Base-by-base conservation (phyloP, 208 protist genomes). In the Leishmania arabica region DNA sequence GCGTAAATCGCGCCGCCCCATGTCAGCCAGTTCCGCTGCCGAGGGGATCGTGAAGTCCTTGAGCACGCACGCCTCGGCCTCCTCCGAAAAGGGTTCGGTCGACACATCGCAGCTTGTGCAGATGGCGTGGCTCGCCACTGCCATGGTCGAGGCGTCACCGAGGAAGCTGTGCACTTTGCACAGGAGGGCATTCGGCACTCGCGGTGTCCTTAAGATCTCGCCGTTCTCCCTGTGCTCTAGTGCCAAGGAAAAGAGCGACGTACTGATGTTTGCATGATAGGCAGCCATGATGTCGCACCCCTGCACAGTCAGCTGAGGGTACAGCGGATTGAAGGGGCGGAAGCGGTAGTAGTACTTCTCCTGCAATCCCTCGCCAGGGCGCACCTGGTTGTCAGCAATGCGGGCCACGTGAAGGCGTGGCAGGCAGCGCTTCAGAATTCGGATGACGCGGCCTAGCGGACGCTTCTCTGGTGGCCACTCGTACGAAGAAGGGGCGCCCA, bases 1-100 rank as follows among this genome's bases (percentile, higher is more conserved):
- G 13, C 94, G 88, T 70, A 97, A 74, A 80, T 97, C 94, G 70
- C 89, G 88, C 42, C 94, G 91, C 2, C 87, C 84, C 80, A 87
- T 88, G 53, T 34, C 68, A 45, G 72, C 60, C 76, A 97, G 76
- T 62, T 85, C 83, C 65, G 84, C 90, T 19, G 82, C 72, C 11
- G 75, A 85, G 15, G 92, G 91, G 19, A 96, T 89, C 3, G 64
- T 74, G 47, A 95, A 90, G 21, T 66, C 62, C 19, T 84, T 78
- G 15, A 83, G 86, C n/a, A 97, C 83, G 66, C 90, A 93, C 42
- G 79, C 89, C 81, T 95, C 88, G 37, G 91, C 87, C 19, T 97
- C 94, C 8, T 90, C 91, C 9, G 88, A 86, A 75, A 96, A 97
- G n/a, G 84, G 75, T 66, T 86, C 79, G 31, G 68, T 79, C n/a